Conservation (phyloP, 208 protist species). For the Naegleria lovaniensis region DNA sequence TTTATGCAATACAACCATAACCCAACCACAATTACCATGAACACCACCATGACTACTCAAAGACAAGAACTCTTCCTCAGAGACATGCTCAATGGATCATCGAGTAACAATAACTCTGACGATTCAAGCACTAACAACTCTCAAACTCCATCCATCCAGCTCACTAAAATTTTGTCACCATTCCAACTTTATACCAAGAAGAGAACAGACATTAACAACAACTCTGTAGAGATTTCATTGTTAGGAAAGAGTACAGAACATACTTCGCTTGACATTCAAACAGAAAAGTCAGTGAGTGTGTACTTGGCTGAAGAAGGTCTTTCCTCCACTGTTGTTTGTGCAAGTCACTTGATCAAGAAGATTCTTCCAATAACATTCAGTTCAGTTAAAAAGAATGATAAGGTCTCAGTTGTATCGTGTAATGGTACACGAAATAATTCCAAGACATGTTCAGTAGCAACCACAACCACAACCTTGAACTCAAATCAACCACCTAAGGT, state of each 20-base stretch:
- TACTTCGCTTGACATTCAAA: background rate
- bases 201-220: background rate
- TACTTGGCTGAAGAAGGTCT: background rate
- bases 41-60: background rate
- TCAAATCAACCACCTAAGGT: background rate
- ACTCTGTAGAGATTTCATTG: background rate
- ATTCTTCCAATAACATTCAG: background rate
- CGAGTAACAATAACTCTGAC: background rate
- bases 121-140: background rate
- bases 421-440: background rate
- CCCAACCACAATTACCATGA: background rate
- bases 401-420: background rate
- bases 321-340: background rate
- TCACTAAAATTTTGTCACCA: background rate
- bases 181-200: background rate
- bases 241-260: background rate
- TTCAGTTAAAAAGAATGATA: background rate
- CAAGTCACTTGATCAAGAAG: background rate
- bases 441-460: background rate
- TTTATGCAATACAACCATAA: background rate
- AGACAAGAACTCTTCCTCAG: background rate
- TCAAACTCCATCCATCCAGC: background rate
- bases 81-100: background rate
- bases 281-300: background rate
- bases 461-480: background rate